Conservation (phyloP, 2,329 filamentous ascomycete genomes). For the Chrysosporium queenslandicum region DNA sequence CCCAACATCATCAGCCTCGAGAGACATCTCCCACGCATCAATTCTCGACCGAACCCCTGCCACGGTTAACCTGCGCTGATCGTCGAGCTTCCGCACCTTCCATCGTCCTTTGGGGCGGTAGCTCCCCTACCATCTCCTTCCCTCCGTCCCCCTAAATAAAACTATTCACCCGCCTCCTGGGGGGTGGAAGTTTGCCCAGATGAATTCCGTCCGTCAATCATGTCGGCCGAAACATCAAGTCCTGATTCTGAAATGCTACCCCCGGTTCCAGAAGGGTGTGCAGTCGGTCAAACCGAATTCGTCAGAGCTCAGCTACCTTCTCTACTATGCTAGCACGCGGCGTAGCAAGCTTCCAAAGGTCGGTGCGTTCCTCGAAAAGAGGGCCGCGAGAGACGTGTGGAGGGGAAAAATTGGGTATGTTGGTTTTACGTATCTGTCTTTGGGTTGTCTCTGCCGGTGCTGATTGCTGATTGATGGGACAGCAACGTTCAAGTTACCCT, state of each 20-base stretch:
- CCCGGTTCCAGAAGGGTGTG: conserved; percentile 78
- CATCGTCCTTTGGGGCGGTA: not conserved
- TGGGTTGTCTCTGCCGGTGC: not conserved
- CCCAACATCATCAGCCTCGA: not conserved
- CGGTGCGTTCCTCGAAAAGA: conserved; percentile 86
- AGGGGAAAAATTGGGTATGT: conserved; percentile 73
- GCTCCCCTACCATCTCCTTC: not conserved
- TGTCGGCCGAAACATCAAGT: conserved; percentile 93
- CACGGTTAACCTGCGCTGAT: not conserved
- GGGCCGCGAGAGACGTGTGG: conserved; percentile 84
- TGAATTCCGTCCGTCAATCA: conserved; percentile 51
- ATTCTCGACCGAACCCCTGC: too few species aligned
- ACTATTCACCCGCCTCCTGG: not conserved
- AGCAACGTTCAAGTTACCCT: conserved; percentile 93
- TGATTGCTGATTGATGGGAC: conserved; percentile 2
- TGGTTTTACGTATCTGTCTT: conserved; percentile 11
- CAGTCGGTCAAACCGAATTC: conserved; percentile 93
- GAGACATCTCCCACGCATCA: not conserved
- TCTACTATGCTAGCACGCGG: conserved; percentile 92
- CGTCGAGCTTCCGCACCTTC: not conserved
- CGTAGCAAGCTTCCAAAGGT: conserved; percentile 95
- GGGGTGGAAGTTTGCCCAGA: conserved; percentile 21
- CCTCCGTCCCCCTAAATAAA: too few species aligned
- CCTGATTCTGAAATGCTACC: conserved; percentile 91
- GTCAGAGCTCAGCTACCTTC: conserved; percentile 89